Evolutionary conservation across 306 rosid genomes (phyloP), one percentile per base, ranked within the genome.

Genomic region (Albizia julibrissin): DNA sequence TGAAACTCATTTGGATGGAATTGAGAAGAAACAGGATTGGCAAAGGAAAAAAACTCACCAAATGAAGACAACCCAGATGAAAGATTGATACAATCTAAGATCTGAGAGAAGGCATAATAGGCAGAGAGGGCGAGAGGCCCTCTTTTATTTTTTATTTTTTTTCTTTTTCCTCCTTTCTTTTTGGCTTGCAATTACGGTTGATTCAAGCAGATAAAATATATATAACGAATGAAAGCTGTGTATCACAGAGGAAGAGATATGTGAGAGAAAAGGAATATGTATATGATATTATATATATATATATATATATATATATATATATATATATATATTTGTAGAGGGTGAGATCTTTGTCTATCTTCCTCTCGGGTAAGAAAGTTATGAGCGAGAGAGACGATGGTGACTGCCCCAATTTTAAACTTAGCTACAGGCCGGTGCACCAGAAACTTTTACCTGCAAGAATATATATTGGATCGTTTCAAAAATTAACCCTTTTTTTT

Each of bases 61-160:
- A 90, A 86, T 83, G 90, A 90, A 80, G 90, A 89, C 86, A 86
- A 87, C 91, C 92, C 97, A 92, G 88, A 87, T 86, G 90, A 85
- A 82, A 82, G 84, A 81, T 85, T 65, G 80, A 83, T 84, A 87
- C 81, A 87, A 92, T 83, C 92, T 91, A 94, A 92, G 98, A 94
- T 94, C 97, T 90, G 88, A 87, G 89, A 86, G 88, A 86, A 91
- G 78, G 91, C 91, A 86, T 89, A 89, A 89, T 59, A 85, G 79
- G 89, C 81, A 86, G 89, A 91, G 97, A 94, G 97, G 93, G 98
- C 98, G 85, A 83, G 80, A 88, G 93, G 92, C 92, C 97, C 94
- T 89, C 91, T 87, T 80, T 82, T 80, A 84, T 80, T 82, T 80
- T 67, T 49, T 59, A 77, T 70, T 27, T 5, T 14, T 72, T 66